phyloP scores from a whole-genome alignment of 306 rosid species.

The Pueraria montana region DNA sequence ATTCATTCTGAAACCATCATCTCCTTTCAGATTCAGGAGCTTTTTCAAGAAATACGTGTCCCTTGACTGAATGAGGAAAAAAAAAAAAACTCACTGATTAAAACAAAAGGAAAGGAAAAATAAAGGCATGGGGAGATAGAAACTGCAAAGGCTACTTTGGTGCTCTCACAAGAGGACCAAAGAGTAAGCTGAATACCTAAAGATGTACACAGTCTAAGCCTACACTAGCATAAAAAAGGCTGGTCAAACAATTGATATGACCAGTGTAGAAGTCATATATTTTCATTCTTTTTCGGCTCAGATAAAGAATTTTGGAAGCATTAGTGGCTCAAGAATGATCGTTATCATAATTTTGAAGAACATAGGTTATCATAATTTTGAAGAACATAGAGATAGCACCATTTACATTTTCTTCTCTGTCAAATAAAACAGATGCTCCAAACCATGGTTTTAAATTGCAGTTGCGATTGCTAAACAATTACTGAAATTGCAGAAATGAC shows the following conservation, averaged over 20 bases:
- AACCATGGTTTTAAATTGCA: slow-evolving; percentile 4
- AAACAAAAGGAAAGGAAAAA: slow-evolving; percentile 1
- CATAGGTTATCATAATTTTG: neutral
- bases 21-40: slow-evolving; percentile 80
- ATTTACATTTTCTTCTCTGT: slow-evolving; percentile 12
- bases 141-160: slow-evolving; percentile 9
- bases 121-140: neutral
- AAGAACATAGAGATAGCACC: neutral
- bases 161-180: neutral
- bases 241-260: neutral
- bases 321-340: neutral
- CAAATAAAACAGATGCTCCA: slow-evolving; percentile 5
- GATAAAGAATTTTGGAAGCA: neutral
- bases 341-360: neutral
- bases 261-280: neutral
- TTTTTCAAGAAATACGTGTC: slow-evolving; percentile 83
- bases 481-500: neutral
- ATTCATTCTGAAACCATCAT: slow-evolving; percentile 92
- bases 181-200: neutral
- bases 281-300: neutral
- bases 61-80: slow-evolving; percentile 59
- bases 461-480: neutral
- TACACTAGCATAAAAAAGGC: neutral
- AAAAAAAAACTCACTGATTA: neutral
- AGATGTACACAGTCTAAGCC: neutral